Base-by-base conservation (phyloP, 2,329 filamentous ascomycete genomes). In the Alternaria panax region DNA sequence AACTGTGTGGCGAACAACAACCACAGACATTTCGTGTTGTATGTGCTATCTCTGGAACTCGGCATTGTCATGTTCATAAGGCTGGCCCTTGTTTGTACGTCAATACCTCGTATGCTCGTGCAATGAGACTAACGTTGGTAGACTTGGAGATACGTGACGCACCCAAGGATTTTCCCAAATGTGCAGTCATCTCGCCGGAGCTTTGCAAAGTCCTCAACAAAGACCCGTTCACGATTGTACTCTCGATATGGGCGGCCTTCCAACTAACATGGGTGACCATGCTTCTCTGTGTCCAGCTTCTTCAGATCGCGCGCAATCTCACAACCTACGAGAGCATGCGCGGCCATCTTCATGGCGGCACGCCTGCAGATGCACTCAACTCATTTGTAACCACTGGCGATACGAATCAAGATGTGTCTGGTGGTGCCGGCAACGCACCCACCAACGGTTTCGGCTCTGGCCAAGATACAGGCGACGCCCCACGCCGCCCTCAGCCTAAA, bases 271-370 rank as follows among this genome's bases (percentile, higher is more conserved):
- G 95, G 95, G 92, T 98, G 3, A 89, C 90, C n/a, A 98, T 99
- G 93, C 88, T 99, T 32, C 85, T 97, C 60, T 90, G 93, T 65
- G 96, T 98, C 5, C 96, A 99, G 76, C 88, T 97, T 51, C 85
- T 97, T 51, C 95, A 99, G 75, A 90, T 99, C 51, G 91, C 93
- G 0, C 89, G 93, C 62, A 96, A 93, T 57, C 90, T 96, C 83
- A 99, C 95, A 1, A 99, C 95, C 0, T 98, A 92, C 79, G 95
- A 99, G 79, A 96, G 93, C 78, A 98, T 99, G 93, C 89, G 90
- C 64, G 90, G 92, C 51, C 85, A 93, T 62, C 85, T 88, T 58
- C 84, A 90, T 63, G 84, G 83, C 54, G 78, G 83, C 53, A 83
- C 82, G 38, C 80, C 83, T 63, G 82, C 81, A 54, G 84, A 86